Conservation (phyloP, 2,329 filamentous ascomycete species). For the Colletotrichum camelliae region DNA sequence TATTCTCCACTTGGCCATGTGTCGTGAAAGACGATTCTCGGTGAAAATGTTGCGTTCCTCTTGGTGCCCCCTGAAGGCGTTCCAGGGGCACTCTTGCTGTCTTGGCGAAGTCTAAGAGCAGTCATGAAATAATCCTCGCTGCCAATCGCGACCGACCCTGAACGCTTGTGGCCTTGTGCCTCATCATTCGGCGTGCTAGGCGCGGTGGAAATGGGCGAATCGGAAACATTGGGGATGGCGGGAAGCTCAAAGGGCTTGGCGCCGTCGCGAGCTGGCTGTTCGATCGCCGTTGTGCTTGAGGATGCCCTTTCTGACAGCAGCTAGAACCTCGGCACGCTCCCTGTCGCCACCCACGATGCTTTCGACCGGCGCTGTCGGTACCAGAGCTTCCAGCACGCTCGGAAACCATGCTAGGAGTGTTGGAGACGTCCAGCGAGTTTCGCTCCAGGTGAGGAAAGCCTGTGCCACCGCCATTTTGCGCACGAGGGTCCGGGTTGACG, state of each 20-base stretch:
- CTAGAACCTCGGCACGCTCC: slow-evolving; percentile 89
- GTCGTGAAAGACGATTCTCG: slow-evolving; percentile 92
- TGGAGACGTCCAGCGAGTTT: slow-evolving; percentile 76
- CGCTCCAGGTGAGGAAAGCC: slow-evolving; percentile 85
- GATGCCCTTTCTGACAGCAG: slow-evolving; percentile 93
- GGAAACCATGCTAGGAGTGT: slow-evolving; percentile 45
- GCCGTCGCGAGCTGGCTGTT: slow-evolving; percentile 17
- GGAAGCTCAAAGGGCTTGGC: slow-evolving; percentile 47
- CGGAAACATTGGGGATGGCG: slow-evolving; percentile 67
- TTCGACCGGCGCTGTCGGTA: slow-evolving; percentile 69
- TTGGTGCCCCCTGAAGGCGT: slow-evolving; percentile 74
- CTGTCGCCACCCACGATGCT: slow-evolving; percentile 89
- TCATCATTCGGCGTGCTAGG: slow-evolving; percentile 90
- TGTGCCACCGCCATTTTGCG: slow-evolving; percentile 73
- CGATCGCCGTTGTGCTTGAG: slow-evolving; percentile 73
- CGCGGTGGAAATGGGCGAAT: slow-evolving; percentile 84
- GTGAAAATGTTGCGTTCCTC: slow-evolving; percentile 80
- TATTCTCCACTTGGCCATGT: slow-evolving; percentile 97
- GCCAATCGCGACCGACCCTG: slow-evolving; percentile 74
- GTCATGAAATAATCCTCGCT: slow-evolving; percentile 92
- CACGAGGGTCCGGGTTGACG: slow-evolving; percentile 73
- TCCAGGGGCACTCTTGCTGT: slow-evolving; percentile 80
- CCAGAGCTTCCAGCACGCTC: slow-evolving; percentile 62
- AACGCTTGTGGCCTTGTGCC: slow-evolving; percentile 67
- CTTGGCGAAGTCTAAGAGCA: slow-evolving; percentile 73